phyloP scores from a whole-genome alignment of 768 basidiomycete genomes.

The Leccinum truebloodii region DNA sequence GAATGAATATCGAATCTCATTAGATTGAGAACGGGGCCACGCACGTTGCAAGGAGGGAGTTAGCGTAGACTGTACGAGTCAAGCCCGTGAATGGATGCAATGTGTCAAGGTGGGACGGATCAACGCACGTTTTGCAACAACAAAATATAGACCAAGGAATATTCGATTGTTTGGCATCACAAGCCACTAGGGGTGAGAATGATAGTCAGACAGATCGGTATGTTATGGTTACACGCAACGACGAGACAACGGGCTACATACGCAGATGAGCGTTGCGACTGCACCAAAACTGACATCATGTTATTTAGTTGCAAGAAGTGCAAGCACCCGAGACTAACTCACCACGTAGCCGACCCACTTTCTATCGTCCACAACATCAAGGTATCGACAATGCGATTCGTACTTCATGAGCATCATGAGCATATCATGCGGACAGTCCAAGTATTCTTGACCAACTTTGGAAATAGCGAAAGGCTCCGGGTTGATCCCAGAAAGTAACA shows the following conservation, averaged over 20 bases:
- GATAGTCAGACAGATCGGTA: neutral
- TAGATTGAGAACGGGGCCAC: no score
- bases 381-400: slow-evolving; percentile 25
- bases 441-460: slow-evolving; percentile 30
- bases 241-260: neutral
- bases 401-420: slow-evolving; percentile 10
- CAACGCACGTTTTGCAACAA: slow-evolving; percentile 25
- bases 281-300: slow-evolving; percentile 16
- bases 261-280: slow-evolving; percentile 20
- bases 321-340: neutral
- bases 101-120: neutral
- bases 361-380: slow-evolving; percentile 26
- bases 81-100: neutral
- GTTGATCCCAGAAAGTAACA: slow-evolving; percentile 43
- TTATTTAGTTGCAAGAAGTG: neutral
- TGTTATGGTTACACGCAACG: neutral
- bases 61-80: slow-evolving; percentile 22
- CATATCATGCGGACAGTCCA: neutral
- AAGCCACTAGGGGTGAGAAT: slow-evolving; percentile 15
- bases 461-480: slow-evolving; percentile 31
- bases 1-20: slow-evolving; percentile 13
- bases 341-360: slow-evolving; percentile 27
- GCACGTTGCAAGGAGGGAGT: slow-evolving; percentile 30
- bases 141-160: slow-evolving; percentile 28
- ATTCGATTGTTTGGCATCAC: slow-evolving; percentile 28